Percentiles rank a stretch among this genome's conserved stretches.
These are phyloP conservation scores for Orbilia oligospora DNA, from an alignment of 2,329 filamentous ascomycete genomes.

Conservation along the genomic window DNA sequence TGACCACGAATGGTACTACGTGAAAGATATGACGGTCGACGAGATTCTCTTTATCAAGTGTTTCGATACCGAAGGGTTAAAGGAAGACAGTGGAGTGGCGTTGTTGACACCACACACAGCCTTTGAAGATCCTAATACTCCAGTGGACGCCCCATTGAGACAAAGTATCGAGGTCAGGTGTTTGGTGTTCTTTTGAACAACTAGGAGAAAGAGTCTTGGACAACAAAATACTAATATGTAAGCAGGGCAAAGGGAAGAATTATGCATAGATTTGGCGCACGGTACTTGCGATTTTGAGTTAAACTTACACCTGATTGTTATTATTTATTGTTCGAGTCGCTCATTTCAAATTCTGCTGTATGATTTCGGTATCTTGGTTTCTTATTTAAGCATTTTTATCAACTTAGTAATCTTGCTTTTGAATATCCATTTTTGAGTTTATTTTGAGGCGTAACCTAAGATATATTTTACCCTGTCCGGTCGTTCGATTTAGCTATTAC, in stretches of 20 bases:
- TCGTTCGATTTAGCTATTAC: no score
- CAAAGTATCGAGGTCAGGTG: conserved; percentile 93
- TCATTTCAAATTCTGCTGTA: not conserved
- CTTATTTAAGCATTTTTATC: not conserved
- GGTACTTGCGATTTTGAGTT: not conserved
- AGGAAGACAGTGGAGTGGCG: conserved; percentile 50
- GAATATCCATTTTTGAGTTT: no score
- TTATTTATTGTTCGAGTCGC: not conserved
- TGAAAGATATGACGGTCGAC: conserved; percentile 80
- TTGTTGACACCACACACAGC: conserved; percentile 77
- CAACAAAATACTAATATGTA: not conserved
- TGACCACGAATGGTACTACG: conserved; percentile 81
- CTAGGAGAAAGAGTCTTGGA: not conserved
- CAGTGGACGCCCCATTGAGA: conserved; percentile 77
- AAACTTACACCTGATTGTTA: not conserved
- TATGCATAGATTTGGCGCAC: conserved; percentile 33
- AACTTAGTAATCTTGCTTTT: not conserved
- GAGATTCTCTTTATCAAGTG: conserved; percentile 85
- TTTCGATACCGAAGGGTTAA: conserved; percentile 73
- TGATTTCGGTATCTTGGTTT: no score
- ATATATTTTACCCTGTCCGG: no score
- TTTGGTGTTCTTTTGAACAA: conserved; percentile 71
- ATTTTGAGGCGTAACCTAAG: no score
- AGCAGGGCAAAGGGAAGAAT: not conserved
- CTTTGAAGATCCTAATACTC: conserved; percentile 81